phyloP scores from a whole-genome alignment of 1,139 yeast species.

The Sugiyamaella japonica region DNA sequence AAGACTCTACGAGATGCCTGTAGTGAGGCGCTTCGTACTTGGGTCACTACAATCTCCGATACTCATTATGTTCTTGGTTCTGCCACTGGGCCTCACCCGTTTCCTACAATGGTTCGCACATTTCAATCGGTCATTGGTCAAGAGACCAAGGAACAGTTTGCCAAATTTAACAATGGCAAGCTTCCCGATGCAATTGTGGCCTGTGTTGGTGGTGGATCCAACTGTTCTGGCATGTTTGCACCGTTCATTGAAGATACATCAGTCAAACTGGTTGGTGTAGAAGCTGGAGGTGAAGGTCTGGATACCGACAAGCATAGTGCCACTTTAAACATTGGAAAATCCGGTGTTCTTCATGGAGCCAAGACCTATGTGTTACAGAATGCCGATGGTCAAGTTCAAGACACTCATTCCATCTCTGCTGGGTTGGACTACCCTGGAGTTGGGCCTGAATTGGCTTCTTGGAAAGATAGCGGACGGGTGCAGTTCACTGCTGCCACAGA shows the following conservation, averaged over 20 bases:
- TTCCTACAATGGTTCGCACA: constrained; percentile 95
- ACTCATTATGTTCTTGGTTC: constrained; percentile 97
- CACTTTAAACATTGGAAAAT: constrained; percentile 85
- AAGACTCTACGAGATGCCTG: constrained; percentile 96
- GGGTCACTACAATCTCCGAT: constrained; percentile 85
- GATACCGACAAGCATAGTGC: constrained; percentile 89
- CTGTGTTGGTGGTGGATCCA: constrained; percentile 99
- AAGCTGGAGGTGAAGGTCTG: constrained; percentile 98
- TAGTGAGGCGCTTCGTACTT: constrained; percentile 90
- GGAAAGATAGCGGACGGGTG: constrained; percentile 95
- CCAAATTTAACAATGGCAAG: constrained; percentile 70
- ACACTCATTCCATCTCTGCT: constrained; percentile 97
- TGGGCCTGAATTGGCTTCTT: constrained; percentile 94
- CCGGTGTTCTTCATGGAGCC: constrained; percentile 99
- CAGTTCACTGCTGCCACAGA: constrained; percentile 89
- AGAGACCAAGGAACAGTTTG: constrained; percentile 91
- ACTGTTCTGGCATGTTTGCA: constrained; percentile 92
- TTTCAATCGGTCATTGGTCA: constrained; percentile 97
- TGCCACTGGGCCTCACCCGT: constrained; percentile 99
- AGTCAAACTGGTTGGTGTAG: constrained; percentile 88
- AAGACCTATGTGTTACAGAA: constrained; percentile 90
- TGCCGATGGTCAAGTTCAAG: constrained; percentile 92
- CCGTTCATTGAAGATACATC: constrained; percentile 81
- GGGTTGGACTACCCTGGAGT: constrained; percentile 99
- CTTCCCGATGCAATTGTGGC: constrained; percentile 95